Evolutionary conservation across 179 eudicot genomes (phyloP).

Genomic region (Dionaea muscipula): DNA sequence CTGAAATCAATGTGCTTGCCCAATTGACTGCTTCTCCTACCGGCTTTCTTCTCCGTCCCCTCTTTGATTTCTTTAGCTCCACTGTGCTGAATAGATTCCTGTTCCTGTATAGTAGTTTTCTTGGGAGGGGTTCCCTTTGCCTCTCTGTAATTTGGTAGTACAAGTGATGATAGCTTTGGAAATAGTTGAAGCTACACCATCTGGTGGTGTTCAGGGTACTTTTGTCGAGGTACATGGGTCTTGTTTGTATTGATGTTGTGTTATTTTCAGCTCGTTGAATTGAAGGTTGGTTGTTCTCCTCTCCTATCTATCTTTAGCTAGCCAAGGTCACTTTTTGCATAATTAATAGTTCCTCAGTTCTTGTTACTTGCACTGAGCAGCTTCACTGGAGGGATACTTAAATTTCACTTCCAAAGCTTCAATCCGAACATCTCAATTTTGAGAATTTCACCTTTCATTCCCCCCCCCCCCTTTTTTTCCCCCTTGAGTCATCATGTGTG

Average conservation of each 20-base stretch:
- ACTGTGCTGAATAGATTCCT: conserved; percentile 20
- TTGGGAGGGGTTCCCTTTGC: conserved; percentile 8
- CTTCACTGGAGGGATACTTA: neutral
- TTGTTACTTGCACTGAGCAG: conserved; percentile 14
- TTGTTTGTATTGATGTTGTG: conserved; percentile 27
- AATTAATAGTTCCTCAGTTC: conserved; percentile 13
- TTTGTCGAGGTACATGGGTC: conserved; percentile 23
- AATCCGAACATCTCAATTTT: neutral
- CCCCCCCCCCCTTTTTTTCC: neutral
- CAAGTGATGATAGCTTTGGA: conserved; percentile 1
- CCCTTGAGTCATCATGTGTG: neutral
- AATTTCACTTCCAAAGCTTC: neutral
- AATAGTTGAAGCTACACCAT: conserved; percentile 14
- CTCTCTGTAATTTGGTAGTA: conserved; percentile 9
- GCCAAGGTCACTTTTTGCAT: conserved; percentile 14
- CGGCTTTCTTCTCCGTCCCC: conserved; percentile 10
- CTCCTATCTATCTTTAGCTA: conserved; percentile 18
- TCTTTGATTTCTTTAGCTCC: conserved; percentile 11
- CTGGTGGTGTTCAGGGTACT: conserved; percentile 6
- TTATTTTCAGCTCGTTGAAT: conserved; percentile 33
- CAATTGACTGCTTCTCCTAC: conserved; percentile 21
- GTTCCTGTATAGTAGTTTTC: conserved; percentile 16
- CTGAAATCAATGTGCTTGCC: conserved; percentile 23
- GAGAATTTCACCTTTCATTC: neutral
- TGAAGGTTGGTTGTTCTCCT: conserved; percentile 33